A percentile compares a stretch with the other conserved stretches of the same genome.
These are phyloP conservation scores for Phytopythium vexans DNA, from an alignment of 352 stramenopile genomes.

Conservation along the genomic window DNA sequence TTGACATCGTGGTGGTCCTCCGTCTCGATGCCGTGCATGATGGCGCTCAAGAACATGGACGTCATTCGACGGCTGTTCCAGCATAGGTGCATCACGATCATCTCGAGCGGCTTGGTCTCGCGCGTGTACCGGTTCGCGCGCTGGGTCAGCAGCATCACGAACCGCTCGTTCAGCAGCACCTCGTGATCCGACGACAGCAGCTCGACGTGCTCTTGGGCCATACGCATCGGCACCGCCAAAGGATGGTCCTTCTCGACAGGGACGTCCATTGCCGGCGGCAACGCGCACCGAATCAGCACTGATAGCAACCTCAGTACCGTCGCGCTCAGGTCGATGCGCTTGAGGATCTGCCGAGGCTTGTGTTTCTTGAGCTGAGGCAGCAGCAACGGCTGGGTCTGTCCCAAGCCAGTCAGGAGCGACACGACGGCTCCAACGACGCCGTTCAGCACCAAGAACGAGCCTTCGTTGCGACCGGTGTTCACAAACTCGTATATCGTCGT, in stretches of 20 bases:
- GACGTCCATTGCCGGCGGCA: constrained; percentile 72
- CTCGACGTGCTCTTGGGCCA: constrained; percentile 70
- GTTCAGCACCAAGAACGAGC: constrained; percentile 78
- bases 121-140: constrained; percentile 69
- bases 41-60: constrained; percentile 48
- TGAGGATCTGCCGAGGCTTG: constrained; percentile 70
- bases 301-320: constrained; percentile 74
- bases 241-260: constrained; percentile 19
- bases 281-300: constrained; percentile 61
- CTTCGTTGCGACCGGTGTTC: constrained; percentile 79
- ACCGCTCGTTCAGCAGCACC: constrained; percentile 73
- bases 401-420: constrained; percentile 53
- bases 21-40: constrained; percentile 72
- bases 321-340: constrained; percentile 72
- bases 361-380: constrained; percentile 63
- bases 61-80: constrained; percentile 73
- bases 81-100: constrained; percentile 75
- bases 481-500: constrained; percentile 72
- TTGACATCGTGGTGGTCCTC: constrained; percentile 88
- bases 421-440: constrained; percentile 78
- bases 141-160: constrained; percentile 71
- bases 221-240: constrained; percentile 46
- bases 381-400: constrained; percentile 53
- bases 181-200: constrained; percentile 55
- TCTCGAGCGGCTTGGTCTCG: constrained; percentile 76